Evolutionary conservation across 306 rosid genomes (phyloP).

Genomic region (Lathyrus aphaca): DNA sequence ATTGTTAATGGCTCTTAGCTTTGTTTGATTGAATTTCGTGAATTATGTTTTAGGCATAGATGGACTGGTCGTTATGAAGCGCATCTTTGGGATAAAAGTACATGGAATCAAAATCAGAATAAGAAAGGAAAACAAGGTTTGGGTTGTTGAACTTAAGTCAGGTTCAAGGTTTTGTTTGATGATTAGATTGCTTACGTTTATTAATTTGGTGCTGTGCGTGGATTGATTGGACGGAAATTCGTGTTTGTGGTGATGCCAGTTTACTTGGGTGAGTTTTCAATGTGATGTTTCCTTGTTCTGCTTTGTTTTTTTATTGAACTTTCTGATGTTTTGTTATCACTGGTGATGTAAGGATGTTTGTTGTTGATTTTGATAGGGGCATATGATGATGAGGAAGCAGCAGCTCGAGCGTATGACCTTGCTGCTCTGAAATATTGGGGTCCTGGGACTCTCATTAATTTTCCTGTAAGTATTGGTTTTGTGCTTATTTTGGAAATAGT

Average conservation of each 20-base stretch:
- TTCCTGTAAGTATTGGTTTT: constrained; percentile 68
- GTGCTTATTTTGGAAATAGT: not conserved
- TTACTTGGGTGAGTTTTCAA: constrained; percentile 81
- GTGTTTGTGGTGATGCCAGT: constrained; percentile 56
- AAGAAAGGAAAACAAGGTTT: constrained; percentile 99
- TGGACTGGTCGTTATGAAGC: constrained; percentile 99
- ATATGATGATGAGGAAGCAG: constrained; percentile 98
- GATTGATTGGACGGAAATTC: constrained; percentile 45
- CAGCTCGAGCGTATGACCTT: constrained; percentile 98
- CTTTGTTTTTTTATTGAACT: not conserved
- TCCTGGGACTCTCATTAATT: constrained; percentile 95
- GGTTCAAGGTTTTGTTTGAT: constrained; percentile 10
- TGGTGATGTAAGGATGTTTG: constrained; percentile 19
- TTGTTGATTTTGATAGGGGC: constrained; percentile 62
- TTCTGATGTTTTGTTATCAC: not conserved
- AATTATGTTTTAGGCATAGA: constrained; percentile 74
- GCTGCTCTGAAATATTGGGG: constrained; percentile 99
- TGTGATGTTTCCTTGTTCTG: not conserved
- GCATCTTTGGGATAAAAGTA: constrained; percentile 99
- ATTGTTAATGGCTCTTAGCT: not conserved
- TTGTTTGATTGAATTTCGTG: constrained; percentile 28
- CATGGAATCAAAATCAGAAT: constrained; percentile 99
- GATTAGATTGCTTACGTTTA: constrained; percentile 45
- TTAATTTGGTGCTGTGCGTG: constrained; percentile 47
- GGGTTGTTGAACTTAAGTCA: not conserved